Evolutionary conservation across 2,329 filamentous ascomycete genomes (phyloP), one percentile per base, ranked within the genome.

Genomic region (Zasmidium angulare): DNA sequence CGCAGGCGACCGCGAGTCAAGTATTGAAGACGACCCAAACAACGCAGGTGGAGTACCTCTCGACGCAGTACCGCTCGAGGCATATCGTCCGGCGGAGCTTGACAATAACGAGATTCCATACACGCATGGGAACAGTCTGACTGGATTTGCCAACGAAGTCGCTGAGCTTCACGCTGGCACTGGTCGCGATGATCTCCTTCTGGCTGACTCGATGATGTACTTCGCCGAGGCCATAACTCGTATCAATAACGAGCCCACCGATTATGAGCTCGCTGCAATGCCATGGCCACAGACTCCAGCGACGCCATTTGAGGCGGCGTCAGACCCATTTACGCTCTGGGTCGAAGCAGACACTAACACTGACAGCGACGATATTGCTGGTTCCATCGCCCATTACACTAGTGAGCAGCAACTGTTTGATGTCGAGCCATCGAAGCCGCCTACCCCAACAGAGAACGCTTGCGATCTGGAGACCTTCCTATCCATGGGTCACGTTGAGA

Each of bases 71-170:
- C 6, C 24, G 20, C 24, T 52, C 17, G 36, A 49, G 11, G 29
- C 46, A 12, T 20, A 31, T 3, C 29, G 48, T 17, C 26, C 50
- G 19, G 31, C 50, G 26, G 46, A 23, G 19, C 63, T 68, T 17
- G 66, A 68, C 12, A 56, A 57, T 24, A 61, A 49, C 11, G 65
- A 63, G 50, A 23, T 67, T 3, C 68, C 68, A 2, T 68, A 69
- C 50, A 66, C 69, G 1, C 69, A 72, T 40, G 59, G 59, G 46
- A 72, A 72, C 57, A 69, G 66, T 49, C 60, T 72, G 36, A 64
- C 61, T 43, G 69, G 67, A 17, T 49, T 60, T 46, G 58, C 64
- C 4, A 69, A 69, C 46, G 66, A 66, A 23, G 50, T 23, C 12
- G 63, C 59, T 22, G 56, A 19, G 19, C 51, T 29, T 51, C 61